Evolutionary conservation across 768 basidiomycete genomes (phyloP).

Genomic region (Coprinopsis sp.): DNA sequence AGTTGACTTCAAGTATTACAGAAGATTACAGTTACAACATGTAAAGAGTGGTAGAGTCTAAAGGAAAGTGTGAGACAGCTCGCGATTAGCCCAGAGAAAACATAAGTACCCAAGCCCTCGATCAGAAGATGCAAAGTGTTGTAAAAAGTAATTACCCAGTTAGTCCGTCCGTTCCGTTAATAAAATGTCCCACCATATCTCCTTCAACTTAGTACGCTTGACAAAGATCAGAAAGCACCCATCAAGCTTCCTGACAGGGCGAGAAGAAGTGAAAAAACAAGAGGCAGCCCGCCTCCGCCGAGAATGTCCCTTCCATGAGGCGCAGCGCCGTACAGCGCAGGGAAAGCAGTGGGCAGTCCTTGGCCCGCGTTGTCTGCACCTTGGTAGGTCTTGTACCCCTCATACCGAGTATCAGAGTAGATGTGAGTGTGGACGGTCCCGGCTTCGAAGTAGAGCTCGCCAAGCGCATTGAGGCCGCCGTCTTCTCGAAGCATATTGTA

Average conservation of each 20-base stretch:
- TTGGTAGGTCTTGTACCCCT: conserved; percentile 28
- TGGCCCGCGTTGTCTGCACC: conserved; percentile 34
- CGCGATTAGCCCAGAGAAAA: too few species aligned
- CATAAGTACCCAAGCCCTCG: too few species aligned
- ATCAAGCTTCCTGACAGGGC: not conserved
- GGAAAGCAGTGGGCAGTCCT: conserved; percentile 31
- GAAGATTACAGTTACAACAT: too few species aligned
- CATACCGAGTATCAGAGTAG: conserved; percentile 22
- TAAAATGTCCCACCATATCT: too few species aligned
- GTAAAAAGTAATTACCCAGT: too few species aligned
- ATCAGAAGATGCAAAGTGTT: too few species aligned
- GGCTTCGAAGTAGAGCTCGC: conserved; percentile 43
- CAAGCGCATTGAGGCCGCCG: conserved; percentile 41
- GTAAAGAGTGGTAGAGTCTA: too few species aligned
- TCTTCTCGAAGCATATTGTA: conserved; percentile 42
- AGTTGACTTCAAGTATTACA: too few species aligned
- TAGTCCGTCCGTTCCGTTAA: too few species aligned
- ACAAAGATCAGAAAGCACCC: not conserved
- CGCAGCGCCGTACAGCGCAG: conserved; percentile 20
- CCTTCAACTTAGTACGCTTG: not conserved
- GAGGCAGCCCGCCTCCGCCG: conserved; percentile 3
- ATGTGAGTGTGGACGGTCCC: conserved; percentile 38
- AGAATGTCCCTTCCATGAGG: conserved; percentile 9
- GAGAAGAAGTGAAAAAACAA: not conserved
- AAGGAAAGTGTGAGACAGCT: too few species aligned